These are phyloP conservation scores for Suillus americanus DNA, from an alignment of 768 basidiomycete genomes.

Conservation along the genomic window DNA sequence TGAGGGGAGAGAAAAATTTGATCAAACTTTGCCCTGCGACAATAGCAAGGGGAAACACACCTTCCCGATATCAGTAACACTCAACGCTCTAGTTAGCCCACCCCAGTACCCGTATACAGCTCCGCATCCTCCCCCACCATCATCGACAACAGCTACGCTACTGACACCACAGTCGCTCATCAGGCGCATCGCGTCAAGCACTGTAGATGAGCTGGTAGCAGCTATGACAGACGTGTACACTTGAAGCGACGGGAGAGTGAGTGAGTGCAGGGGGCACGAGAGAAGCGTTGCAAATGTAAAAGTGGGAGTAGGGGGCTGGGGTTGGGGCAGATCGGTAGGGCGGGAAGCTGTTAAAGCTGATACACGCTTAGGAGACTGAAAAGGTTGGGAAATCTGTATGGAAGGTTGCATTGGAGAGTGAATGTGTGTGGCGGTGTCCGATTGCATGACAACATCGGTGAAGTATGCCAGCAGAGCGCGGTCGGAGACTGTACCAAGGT, in stretches of 20 bases:
- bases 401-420: background rate
- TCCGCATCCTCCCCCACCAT: slow-evolving; percentile 33
- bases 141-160: slow-evolving; percentile 75
- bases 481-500: slow-evolving; percentile 77
- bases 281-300: slow-evolving; percentile 43
- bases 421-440: background rate
- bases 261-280: slow-evolving; percentile 52
- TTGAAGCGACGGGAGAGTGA: slow-evolving; percentile 65
- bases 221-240: slow-evolving; percentile 65
- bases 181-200: slow-evolving; percentile 79
- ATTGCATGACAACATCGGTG: slow-evolving; percentile 45
- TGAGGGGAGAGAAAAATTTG: background rate
- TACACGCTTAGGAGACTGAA: slow-evolving; percentile 1
- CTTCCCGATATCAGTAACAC: slow-evolving; percentile 81
- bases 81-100: slow-evolving; percentile 68
- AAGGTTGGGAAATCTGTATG: background rate
- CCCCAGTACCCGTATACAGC: slow-evolving; percentile 32
- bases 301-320: slow-evolving; percentile 25
- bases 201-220: slow-evolving; percentile 55
- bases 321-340: background rate
- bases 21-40: background rate
- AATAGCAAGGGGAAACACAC: slow-evolving; percentile 32
- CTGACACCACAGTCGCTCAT: slow-evolving; percentile 89
- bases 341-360: slow-evolving; percentile 1
- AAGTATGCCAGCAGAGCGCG: slow-evolving; percentile 71